A percentile compares a stretch with the other conserved stretches of the same genome.
These are phyloP conservation scores for Bullera alba DNA, from an alignment of 768 basidiomycete species.

Conservation along the genomic window DNA sequence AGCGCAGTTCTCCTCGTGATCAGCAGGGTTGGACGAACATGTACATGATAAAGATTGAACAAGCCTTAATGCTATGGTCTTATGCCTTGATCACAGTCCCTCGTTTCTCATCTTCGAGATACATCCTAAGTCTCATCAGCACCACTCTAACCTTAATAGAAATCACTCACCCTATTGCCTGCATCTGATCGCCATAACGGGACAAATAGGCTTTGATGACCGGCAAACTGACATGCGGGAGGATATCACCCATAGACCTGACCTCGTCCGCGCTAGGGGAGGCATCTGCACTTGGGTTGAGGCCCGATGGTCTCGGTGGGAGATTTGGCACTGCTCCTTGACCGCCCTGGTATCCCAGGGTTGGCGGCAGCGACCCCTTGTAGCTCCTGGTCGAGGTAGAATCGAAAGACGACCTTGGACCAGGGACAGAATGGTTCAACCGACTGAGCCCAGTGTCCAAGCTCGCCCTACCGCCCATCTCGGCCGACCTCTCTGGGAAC, in stretches of 20 bases:
- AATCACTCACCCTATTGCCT: slow-evolving; percentile 34
- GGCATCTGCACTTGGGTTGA: too few species aligned
- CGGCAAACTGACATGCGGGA: slow-evolving; percentile 31
- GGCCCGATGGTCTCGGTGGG: too few species aligned
- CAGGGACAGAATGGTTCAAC: neutral
- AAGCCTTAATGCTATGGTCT: neutral
- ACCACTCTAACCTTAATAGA: neutral
- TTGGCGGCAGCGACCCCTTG: too few species aligned
- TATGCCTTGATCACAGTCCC: slow-evolving; percentile 11
- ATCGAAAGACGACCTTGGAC: neutral
- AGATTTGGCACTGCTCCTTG: too few species aligned
- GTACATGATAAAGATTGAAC: neutral
- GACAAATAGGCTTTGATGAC: slow-evolving; percentile 28
- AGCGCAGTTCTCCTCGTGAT: slow-evolving; percentile 60
- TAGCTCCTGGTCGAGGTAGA: too few species aligned
- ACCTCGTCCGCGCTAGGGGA: slow-evolving; percentile 34
- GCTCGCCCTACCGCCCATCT: slow-evolving; percentile 12
- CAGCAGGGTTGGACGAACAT: neutral
- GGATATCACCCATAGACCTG: slow-evolving; percentile 29
- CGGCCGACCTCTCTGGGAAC: neutral
- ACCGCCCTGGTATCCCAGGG: too few species aligned
- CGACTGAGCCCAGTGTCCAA: slow-evolving; percentile 21
- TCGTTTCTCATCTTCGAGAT: slow-evolving; percentile 39
- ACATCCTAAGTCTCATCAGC: slow-evolving; percentile 22
- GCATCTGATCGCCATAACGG: slow-evolving; percentile 35